Evolutionary conservation across 192 early-diverging fungal species (phyloP), one percentile per base, ranked within the genome.

Genomic region (Geranomyces michiganensis): DNA sequence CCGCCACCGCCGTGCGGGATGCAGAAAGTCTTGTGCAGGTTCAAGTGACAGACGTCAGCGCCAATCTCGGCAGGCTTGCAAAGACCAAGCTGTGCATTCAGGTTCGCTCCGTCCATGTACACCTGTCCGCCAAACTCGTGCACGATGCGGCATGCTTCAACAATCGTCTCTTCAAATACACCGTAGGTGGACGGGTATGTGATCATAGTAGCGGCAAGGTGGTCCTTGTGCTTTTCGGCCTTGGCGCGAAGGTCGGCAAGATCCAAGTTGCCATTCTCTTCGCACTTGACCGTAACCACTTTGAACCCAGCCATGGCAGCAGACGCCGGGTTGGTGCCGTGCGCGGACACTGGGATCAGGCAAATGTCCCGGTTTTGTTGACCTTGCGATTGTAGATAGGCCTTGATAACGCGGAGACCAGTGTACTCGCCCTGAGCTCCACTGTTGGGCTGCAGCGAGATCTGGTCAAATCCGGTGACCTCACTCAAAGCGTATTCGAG

Each of bases 401-500:
- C 93, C 64, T 88, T 90, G 77, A 99, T 99, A 43, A 87, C 86
- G 49, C 95, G 92, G 43, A 99, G 89, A 73, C 97, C 97, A 51
- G 97, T 90, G 82, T 96, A 99, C 82, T 99, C 97, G 75, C 97
- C 97, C 82, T 99, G 97, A 17, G 97, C 97, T 44, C 97, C 97
- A 72, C 91, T 93, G 90, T 99, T 99, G 76, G 97, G 97, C 87
- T 99, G 97, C 56, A 99, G 86, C 1, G 91, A 94, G 51, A 94
- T 89, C 71, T 85, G 87, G 71, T 93, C 94, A 75, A 98, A 97
- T 26, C 97, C 97, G 15, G 97, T 99, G 65, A 95, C 93, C 68
- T 92, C 86, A 0, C 87, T 85, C 67, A 99, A 84, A 55, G 96
- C 96, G 63, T 90, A 83, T 58, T 93, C 92, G 41, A 99, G 85